Evolutionary conservation across 768 basidiomycete genomes (phyloP).

Genomic region (Suillus subaureus): DNA sequence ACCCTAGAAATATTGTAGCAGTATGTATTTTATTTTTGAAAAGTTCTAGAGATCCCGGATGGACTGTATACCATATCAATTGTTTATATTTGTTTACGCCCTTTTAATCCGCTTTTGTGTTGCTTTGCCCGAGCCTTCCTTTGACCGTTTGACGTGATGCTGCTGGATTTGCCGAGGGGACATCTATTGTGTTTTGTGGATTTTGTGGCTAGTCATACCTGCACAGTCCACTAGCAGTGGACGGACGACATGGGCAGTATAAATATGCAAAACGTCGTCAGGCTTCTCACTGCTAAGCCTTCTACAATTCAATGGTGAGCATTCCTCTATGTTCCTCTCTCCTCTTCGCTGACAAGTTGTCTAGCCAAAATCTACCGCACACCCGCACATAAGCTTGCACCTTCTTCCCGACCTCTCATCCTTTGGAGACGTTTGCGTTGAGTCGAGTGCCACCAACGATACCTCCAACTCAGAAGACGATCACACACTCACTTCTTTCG

Average conservation of each 20-base stretch:
- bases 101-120: not conserved
- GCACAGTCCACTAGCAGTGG: not conserved
- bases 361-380: not conserved
- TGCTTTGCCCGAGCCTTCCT: not conserved
- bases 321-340: no score
- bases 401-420: not conserved
- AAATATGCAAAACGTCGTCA: not conserved
- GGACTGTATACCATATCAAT: no score
- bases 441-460: not conserved
- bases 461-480: slow-evolving; percentile 31
- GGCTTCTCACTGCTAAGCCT: no score
- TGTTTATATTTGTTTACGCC: no score
- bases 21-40: not conserved
- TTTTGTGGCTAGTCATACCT: not conserved
- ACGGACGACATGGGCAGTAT: not conserved
- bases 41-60: no score
- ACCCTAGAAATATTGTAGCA: slow-evolving; percentile 2
- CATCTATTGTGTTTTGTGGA: not conserved
- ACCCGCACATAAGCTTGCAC: not conserved
- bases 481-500: slow-evolving; percentile 44
- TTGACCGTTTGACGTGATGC: not conserved
- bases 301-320: not conserved
- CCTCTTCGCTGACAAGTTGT: not conserved
- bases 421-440: not conserved
- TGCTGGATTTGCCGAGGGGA: not conserved